Evolutionary conservation across 805 yeast species (phyloP), one percentile per base, ranked within the genome.

Genomic region (Candida coquimbonensis): DNA sequence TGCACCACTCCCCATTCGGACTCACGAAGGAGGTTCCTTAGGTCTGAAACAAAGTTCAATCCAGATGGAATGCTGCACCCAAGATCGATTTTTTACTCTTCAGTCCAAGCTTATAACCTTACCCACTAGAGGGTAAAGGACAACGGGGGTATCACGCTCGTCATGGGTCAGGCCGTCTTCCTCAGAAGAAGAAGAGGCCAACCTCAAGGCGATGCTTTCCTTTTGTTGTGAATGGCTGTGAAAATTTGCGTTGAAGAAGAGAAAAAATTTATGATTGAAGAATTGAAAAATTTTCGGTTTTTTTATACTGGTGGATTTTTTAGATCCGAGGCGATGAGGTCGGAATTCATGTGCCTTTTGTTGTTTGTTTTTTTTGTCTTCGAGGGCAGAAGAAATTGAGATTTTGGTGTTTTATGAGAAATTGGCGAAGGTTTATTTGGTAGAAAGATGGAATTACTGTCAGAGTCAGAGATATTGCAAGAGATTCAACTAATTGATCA

Each of bases 21-120:
- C 72, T 72, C 84, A 78, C 84, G 83, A 80, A 80, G 84, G 84
- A 70, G 72, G 68, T 61, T 79, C 83, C 81, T 78, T 77, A 76
- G 80, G 65, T 64, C 64, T 67, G 70, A 57, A 17, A 57, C 61
- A 58, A 61, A 66, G 67, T 60, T 57, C 44, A 61, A 65, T 66
- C 64, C 77, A 69, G 69, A 77, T 76, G 82, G 72, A 69, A 65
- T 70, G 77, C 80, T 76, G 85, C 85, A 80, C 86, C 86, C 86
- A 74, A 80, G 86, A 80, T 72, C 77, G 66, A 68, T 75, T 61
- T 34, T 65, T 69, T 74, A 49, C 54, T 80, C 83, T 80, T 78
- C 84, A 77, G 82, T 70, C 74, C 81, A 73, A 63, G 68, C 67
- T 54, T 56, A 57, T 53, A 36, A 40, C 49, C 48, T 41, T 43